phyloP scores from a whole-genome alignment of 2,329 filamentous ascomycete species.

The Colletotrichum euphorbiae region DNA sequence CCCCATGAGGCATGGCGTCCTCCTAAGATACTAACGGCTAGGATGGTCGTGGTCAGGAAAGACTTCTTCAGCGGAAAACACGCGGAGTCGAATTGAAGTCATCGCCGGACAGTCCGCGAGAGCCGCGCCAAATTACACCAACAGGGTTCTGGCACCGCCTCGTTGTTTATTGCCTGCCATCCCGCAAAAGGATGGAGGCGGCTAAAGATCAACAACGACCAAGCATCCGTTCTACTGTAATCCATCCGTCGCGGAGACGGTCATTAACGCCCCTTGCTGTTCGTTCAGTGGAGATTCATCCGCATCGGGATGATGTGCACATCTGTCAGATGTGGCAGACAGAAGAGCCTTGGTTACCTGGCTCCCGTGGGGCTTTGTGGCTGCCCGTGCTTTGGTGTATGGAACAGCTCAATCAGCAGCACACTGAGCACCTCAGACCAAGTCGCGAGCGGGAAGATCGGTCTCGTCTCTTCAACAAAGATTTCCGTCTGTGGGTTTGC shows the following conservation, averaged over 20 bases:
- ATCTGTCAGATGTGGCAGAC: not conserved
- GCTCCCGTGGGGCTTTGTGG: not conserved
- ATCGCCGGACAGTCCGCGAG: not conserved
- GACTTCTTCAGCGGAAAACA: not conserved
- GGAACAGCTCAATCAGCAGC: too few relatives aligned
- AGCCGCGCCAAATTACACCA: not conserved
- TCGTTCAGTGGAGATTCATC: not conserved
- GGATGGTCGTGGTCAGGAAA: conserved; percentile 2
- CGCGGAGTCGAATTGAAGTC: conserved; percentile 7
- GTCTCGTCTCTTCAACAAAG: too few relatives aligned
- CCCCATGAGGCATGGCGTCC: not conserved
- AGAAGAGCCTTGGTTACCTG: not conserved
- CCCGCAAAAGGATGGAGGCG: not conserved
- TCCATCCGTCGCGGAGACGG: not conserved
- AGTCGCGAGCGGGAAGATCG: too few relatives aligned
- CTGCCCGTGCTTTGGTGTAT: not conserved
- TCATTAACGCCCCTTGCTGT: conserved; percentile 7
- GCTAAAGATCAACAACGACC: not conserved
- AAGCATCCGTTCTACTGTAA: conserved; percentile 1
- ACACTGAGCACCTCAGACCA: too few relatives aligned
- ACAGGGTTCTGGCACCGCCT: conserved; percentile 9
- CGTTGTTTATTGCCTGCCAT: conserved; percentile 12
- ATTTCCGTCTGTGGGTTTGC: too few relatives aligned
- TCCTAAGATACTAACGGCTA: not conserved
- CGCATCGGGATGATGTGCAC: not conserved